Percentiles rank a stretch among this genome's conserved stretches.
Evolutionary conservation across 192 early-diverging fungal genomes (phyloP).

Genomic region (Rhizoclosmatium sp.): DNA sequence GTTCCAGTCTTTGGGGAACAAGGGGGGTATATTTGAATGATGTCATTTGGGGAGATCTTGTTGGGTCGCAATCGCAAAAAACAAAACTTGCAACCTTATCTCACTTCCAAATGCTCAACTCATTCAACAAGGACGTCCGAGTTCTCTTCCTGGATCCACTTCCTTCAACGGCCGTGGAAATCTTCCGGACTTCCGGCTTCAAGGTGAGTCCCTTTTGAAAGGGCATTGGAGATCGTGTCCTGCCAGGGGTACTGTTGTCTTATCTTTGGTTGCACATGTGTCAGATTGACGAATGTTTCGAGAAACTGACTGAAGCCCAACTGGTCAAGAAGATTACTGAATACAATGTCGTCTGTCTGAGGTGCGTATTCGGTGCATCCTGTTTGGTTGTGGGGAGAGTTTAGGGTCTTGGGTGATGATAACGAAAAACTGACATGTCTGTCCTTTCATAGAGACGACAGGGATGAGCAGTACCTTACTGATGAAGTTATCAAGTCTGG

Average conservation of each 20-base stretch:
- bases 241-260: background rate
- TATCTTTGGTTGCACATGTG: background rate
- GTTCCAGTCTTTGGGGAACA: no score
- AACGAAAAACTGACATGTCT: background rate
- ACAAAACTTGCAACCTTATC: background rate
- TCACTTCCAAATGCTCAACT: background rate
- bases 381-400: background rate
- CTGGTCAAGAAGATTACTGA: slow-evolving; percentile 51
- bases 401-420: background rate
- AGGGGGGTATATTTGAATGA: no score
- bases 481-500: slow-evolving; percentile 54
- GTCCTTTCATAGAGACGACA: slow-evolving; percentile 26
- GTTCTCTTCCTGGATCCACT: slow-evolving; percentile 49
- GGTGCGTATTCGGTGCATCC: slow-evolving; percentile 18
- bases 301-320: slow-evolving; percentile 45
- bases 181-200: slow-evolving; percentile 46
- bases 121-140: slow-evolving; percentile 41
- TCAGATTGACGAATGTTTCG: slow-evolving; percentile 50
- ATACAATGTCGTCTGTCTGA: slow-evolving; percentile 57
- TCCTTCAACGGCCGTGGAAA: slow-evolving; percentile 41
- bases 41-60: no score
- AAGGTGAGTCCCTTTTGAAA: slow-evolving; percentile 22
- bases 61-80: no score
- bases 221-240: background rate
- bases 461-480: slow-evolving; percentile 45